phyloP scores from a whole-genome alignment of 495 filamentous ascomycete species.

The Terfezia boudieri region DNA sequence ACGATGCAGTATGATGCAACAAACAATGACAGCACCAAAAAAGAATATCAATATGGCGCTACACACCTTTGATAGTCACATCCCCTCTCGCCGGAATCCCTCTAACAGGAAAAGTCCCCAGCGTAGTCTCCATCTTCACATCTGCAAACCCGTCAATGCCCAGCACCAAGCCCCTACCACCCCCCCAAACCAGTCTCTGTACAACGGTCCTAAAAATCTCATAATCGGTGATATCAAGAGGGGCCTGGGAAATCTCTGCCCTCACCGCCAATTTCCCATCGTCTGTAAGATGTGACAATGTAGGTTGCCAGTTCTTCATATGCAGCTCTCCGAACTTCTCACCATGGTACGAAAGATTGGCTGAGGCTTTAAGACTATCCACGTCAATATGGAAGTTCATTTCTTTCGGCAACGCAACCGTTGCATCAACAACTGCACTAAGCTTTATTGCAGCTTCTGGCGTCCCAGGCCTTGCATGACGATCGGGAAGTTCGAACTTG shows the following conservation, averaged over 20 bases:
- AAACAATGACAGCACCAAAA: too few species aligned
- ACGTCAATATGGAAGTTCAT: conserved; percentile 69
- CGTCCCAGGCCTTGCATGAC: conserved; percentile 49
- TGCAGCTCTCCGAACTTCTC: conserved; percentile 56
- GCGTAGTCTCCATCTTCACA: conserved; percentile 50
- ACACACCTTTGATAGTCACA: conserved; percentile 49
- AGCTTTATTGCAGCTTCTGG: conserved; percentile 53
- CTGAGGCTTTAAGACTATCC: conserved; percentile 44
- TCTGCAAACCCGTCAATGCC: conserved; percentile 63
- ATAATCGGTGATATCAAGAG: conserved; percentile 56
- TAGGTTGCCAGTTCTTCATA: conserved; percentile 57
- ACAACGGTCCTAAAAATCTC: conserved; percentile 54
- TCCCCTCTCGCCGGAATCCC: conserved; percentile 66
- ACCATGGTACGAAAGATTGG: conserved; percentile 54
- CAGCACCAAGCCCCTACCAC: conserved; percentile 34
- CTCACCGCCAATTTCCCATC: conserved; percentile 42
- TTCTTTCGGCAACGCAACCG: conserved; percentile 55
- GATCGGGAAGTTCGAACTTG: conserved; percentile 60
- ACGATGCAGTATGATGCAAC: too few species aligned
- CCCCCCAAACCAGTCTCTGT: conserved; percentile 48
- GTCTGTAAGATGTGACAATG: conserved; percentile 51
- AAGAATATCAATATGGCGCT: neutral
- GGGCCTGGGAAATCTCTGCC: conserved; percentile 52
- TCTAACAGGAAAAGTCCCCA: conserved; percentile 58
- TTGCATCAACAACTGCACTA: conserved; percentile 56